phyloP scores from a whole-genome alignment of 495 filamentous ascomycete genomes.

The Amphirosellinia nigrospora region DNA sequence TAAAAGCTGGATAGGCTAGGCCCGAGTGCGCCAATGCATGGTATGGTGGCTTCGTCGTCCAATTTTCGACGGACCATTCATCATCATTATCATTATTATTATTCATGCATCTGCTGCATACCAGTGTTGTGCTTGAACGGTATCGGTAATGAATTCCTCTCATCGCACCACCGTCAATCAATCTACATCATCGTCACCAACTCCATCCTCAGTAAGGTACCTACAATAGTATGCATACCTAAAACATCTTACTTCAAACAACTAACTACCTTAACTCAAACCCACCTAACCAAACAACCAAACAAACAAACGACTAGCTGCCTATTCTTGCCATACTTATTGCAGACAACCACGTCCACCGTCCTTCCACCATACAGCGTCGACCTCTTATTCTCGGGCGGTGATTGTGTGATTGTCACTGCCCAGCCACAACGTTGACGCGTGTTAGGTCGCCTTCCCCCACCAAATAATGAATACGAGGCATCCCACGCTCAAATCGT shows the following conservation, averaged over 20 bases:
- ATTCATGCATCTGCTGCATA: slow-evolving; percentile 4
- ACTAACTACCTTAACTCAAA: background rate
- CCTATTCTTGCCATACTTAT: background rate
- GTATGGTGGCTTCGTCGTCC: slow-evolving; percentile 13
- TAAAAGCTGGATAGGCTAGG: background rate
- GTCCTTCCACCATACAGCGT: slow-evolving; percentile 4
- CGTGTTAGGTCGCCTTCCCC: slow-evolving; percentile 33
- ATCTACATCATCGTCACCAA: slow-evolving; percentile 9
- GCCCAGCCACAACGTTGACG: slow-evolving; percentile 38
- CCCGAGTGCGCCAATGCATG: slow-evolving; percentile 19
- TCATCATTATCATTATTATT: too few species aligned
- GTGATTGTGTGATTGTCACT: slow-evolving; percentile 21
- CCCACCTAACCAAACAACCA: background rate
- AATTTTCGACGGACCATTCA: slow-evolving; percentile 9
- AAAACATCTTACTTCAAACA: background rate
- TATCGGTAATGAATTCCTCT: background rate
- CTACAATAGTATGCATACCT: background rate
- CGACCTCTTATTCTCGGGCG: slow-evolving; percentile 16
- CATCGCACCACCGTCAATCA: slow-evolving; percentile 3
- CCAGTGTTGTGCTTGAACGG: background rate
- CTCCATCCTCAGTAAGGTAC: background rate
- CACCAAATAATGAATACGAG: slow-evolving; percentile 31
- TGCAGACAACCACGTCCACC: slow-evolving; percentile 12
- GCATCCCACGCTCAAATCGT: slow-evolving; percentile 25
- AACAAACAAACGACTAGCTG: background rate